A percentile compares a stretch with the other conserved stretches of the same genome.
Conservation (phyloP, 73 alveolate species). For the Paramecium tetraurelia region DNA sequence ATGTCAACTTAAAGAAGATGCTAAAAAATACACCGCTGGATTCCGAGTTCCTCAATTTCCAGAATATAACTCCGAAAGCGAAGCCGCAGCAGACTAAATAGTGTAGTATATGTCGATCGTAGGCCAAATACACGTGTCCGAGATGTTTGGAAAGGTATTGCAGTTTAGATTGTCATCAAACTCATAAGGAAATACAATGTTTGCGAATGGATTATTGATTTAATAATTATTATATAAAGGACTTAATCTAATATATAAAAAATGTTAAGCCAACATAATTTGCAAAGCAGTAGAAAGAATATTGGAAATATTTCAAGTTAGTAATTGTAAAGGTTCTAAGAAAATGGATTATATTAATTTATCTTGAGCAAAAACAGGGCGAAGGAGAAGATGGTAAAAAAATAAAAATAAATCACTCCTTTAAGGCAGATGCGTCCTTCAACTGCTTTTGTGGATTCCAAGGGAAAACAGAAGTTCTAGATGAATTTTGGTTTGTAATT, state of each 20-base stretch:
- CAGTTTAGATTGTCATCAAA: neutral
- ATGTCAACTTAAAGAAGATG: neutral
- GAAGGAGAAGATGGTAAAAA: neutral
- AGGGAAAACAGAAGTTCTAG: neutral
- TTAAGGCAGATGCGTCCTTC: neutral
- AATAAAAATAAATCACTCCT: neutral
- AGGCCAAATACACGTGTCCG: slow-evolving; percentile 12
- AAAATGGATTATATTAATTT: neutral
- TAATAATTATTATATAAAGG: neutral
- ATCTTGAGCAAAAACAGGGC: neutral
- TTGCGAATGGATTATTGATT: slow-evolving; percentile 4
- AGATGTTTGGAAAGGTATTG: neutral
- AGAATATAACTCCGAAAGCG: neutral
- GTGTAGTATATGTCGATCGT: neutral
- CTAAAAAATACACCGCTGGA: neutral
- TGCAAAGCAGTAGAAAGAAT: neutral
- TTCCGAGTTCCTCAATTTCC: neutral
- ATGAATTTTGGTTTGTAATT: neutral
- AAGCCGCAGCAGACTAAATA: neutral
- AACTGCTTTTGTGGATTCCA: neutral
- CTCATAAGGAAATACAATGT: slow-evolving; percentile 22
- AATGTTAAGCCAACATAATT: neutral
- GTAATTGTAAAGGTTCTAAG: neutral
- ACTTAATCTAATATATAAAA: neutral
- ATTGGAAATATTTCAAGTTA: neutral